Conservation (phyloP, 345 rosid species). For the sweet orange (Citrus sinensis) region DNA sequence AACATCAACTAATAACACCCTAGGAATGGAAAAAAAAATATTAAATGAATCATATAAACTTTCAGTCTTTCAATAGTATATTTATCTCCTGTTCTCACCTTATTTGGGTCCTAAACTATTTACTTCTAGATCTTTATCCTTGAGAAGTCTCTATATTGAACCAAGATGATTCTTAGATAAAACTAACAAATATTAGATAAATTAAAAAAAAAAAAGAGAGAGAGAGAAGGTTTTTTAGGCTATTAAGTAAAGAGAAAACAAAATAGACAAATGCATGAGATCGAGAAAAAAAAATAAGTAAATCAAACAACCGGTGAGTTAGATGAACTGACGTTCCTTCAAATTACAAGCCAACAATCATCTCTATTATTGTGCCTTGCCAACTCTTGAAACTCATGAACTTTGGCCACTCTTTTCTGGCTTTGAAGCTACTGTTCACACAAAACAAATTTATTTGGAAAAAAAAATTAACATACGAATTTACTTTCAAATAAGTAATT, state of each 20-base stretch:
- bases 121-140: not conserved
- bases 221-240: too few species aligned
- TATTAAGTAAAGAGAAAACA: not conserved
- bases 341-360: conserved; percentile 64
- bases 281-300: not conserved
- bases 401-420: conserved; percentile 11
- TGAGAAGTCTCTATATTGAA: not conserved
- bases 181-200: not conserved
- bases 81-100: not conserved
- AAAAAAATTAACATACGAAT: too few species aligned
- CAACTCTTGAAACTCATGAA: conserved; percentile 41
- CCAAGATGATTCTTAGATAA: not conserved
- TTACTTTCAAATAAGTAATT: too few species aligned
- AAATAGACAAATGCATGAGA: not conserved
- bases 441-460: too few species aligned
- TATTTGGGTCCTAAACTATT: not conserved
- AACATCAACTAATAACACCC: too few species aligned
- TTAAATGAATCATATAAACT: too few species aligned
- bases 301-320: not conserved
- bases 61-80: not conserved
- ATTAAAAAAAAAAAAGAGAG: too few species aligned
- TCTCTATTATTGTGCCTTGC: conserved; percentile 47
- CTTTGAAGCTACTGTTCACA: too few species aligned
- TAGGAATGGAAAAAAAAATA: too few species aligned
- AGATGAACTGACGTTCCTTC: conserved; percentile 44